Base-by-base conservation (phyloP, 371 early-diverging fungal species). In the Vairimorpha necatrix region DNA sequence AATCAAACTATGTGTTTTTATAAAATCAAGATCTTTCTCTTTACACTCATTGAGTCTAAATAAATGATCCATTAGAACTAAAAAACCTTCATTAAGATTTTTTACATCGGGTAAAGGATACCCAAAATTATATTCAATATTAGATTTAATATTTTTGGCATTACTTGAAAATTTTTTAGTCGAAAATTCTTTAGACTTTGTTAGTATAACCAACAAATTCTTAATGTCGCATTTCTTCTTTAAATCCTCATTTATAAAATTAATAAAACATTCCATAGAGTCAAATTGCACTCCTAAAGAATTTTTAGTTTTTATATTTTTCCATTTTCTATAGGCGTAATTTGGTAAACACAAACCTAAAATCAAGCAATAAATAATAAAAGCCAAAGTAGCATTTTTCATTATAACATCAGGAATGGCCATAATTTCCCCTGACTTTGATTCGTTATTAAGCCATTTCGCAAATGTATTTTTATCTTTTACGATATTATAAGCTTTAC, bases 321-420 rank as follows among this genome's bases (percentile, higher is more conserved):
- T 78, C 78, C 83, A 83, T 38, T 77, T 82, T 56, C 65, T 53
- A 32, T 72, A 77, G 2, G 77, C 79, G 26, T 58, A 63, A 26
- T 63, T 32, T 18, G 85, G 85, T 24, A 85, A 39, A 46, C 77
- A 32, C 6, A 82, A 58, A 11, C 78, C 80, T 2, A 85, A 58
- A 6, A 82, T 22, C 9, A 78, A 14, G 3, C 69, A 50, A 60
- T 85, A 85, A 24, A 82, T 3, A 13, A 75, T 47, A 34, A 85
- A 65, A 26, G 80, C 28, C 28, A 70, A 20, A 16, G 56, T 47
- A 53, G 75, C 72, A 48, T 73, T 75, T n/a, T 67, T 75, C 33
- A 83, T 65, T 38, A 82, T 18, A 36, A 76, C 69, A 28, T 60
- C 28, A 30, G 85, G 85, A n/a, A 85, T 82, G 14, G 85, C 85